Percentiles rank a stretch among this genome's conserved stretches.
Conservation (phyloP, 148 eudicot species). For the Rhododendron simsii region DNA sequence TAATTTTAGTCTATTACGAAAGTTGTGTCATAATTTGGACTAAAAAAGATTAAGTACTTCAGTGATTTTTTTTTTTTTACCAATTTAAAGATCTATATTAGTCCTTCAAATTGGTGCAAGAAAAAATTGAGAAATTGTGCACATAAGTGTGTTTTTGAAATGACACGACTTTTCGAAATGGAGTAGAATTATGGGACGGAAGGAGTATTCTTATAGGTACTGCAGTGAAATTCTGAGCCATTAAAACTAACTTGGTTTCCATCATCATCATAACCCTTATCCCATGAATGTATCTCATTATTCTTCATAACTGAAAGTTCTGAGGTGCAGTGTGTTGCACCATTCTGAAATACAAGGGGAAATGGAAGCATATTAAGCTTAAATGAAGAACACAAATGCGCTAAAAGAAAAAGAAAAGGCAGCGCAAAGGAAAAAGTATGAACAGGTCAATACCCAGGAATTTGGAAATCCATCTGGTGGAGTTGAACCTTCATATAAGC, state of each 20-base stretch:
- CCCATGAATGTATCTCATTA: slow-evolving; percentile 84
- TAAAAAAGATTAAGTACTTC: too few species aligned
- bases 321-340: slow-evolving; percentile 68
- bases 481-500: slow-evolving; percentile 93
- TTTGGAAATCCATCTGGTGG: slow-evolving; percentile 90
- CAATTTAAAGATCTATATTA: too few species aligned
- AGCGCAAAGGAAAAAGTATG: background rate
- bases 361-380: background rate
- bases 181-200: background rate
- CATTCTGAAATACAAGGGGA: slow-evolving; percentile 45
- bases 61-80: too few species aligned
- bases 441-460: slow-evolving; percentile 60
- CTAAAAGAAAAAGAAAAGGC: background rate
- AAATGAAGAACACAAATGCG: background rate
- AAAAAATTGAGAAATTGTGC: background rate
- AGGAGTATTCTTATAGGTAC: background rate
- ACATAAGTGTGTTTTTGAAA: background rate
- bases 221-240: background rate
- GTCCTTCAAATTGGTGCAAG: background rate
- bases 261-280: slow-evolving; percentile 84
- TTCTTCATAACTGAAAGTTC: slow-evolving; percentile 81
- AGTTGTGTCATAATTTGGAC: background rate
- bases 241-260: slow-evolving; percentile 72
- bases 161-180: background rate
- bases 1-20: background rate